Conservation (phyloP, 2,329 filamentous ascomycete genomes). For the Thielaviopsis ethacetica region DNA sequence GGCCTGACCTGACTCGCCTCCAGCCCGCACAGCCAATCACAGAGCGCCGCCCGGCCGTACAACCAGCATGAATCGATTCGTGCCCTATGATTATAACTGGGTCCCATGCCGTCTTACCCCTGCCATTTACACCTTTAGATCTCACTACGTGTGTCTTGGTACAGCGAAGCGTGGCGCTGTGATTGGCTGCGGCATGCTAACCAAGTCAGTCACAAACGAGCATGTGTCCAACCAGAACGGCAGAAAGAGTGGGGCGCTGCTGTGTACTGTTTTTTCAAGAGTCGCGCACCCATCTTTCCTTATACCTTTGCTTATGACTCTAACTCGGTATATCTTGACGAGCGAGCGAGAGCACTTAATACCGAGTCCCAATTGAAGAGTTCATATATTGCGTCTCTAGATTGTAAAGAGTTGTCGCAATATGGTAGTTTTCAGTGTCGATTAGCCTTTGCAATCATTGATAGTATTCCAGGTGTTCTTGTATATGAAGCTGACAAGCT, state of each 20-base stretch:
- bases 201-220: neutral
- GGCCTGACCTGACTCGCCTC: neutral
- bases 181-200: neutral
- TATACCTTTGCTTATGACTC: too few species aligned
- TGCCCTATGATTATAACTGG: neutral
- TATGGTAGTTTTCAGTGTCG: too few species aligned
- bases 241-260: neutral
- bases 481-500: too few species aligned
- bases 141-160: neutral
- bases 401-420: too few species aligned
- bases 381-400: too few species aligned
- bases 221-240: neutral
- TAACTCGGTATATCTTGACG: too few species aligned
- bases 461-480: too few species aligned
- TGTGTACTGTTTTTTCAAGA: too few species aligned
- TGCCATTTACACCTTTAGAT: neutral
- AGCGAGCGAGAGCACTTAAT: too few species aligned
- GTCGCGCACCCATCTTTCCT: too few species aligned
- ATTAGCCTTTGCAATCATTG: too few species aligned
- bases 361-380: too few species aligned
- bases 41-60: neutral
- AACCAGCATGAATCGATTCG: neutral
- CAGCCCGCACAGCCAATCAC: neutral
- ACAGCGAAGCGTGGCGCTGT: neutral
- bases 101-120: neutral